Conservation (phyloP, 176 grass and related monocot species). For the Musa beccarii region DNA sequence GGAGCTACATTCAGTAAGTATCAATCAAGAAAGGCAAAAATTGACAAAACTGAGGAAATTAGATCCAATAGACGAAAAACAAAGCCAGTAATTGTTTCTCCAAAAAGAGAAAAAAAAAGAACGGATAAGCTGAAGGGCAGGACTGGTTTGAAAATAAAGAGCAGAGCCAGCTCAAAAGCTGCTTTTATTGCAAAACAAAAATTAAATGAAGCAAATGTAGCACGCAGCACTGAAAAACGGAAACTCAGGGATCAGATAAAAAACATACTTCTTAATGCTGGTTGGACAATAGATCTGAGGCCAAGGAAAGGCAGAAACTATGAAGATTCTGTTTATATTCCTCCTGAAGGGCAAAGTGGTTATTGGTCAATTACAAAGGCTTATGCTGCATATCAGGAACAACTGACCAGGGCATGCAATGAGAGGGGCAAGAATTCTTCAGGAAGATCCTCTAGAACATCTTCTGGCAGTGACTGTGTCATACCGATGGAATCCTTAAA, state of each 20-base stretch:
- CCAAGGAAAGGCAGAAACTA: constrained; percentile 75
- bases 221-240: constrained; percentile 28
- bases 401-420: constrained; percentile 30
- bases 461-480: constrained; percentile 32
- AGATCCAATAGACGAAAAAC: constrained; percentile 2
- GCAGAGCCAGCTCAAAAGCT: neutral
- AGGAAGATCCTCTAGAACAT: constrained; percentile 22
- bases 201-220: neutral
- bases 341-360: constrained; percentile 66
- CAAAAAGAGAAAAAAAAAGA: constrained; percentile 15
- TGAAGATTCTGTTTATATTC: constrained; percentile 79
- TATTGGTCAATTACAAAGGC: constrained; percentile 99
- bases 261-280: constrained; percentile 58
- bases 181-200: neutral
- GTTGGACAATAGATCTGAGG: constrained; percentile 85
- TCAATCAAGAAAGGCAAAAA: constrained; percentile 17
- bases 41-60: neutral
- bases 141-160: constrained; percentile 8
- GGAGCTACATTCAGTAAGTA: constrained; percentile 11
- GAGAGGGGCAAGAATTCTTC: constrained; percentile 20
- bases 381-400: constrained; percentile 75
- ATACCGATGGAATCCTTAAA: constrained; percentile 62
- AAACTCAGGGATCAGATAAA: constrained; percentile 86
- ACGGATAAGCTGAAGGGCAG: constrained; percentile 12
- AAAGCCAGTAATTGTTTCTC: constrained; percentile 7